Base-by-base conservation (phyloP, 2,329 filamentous ascomycete species). In the Lecanicillium sp. region DNA sequence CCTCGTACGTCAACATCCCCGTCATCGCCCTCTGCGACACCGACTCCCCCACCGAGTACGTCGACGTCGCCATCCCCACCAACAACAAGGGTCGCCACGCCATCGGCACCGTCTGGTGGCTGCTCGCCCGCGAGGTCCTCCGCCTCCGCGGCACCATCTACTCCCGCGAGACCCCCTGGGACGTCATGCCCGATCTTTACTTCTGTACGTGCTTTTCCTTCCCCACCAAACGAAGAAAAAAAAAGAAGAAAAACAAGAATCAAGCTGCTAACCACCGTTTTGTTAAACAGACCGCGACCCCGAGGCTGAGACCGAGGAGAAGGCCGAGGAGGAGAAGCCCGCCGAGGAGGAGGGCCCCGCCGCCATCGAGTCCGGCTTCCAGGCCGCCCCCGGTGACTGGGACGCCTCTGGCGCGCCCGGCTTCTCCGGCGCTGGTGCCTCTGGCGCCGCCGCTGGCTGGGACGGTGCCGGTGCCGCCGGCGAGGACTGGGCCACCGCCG, bases 31-130 rank as follows among this genome's bases (percentile, higher is more conserved):
- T 98, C 63, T 93, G 87, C 80, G 93, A 98, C 77, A 96, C 91
- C 69, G 93, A 98, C 81, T 97, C 93, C 54, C 93, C 93, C 67
- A 97, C 93, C 74, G 91, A 98, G 78, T 98, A 91, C 79, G 93
- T 98, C 71, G 93, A 98, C 70, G 89, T 97, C 74, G 93, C 93
- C 74, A 98, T 98, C 77, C 93, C 93, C 67, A 96, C 93, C 79
- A 98, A 98, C 89, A 98, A 98, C 89, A 98, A 98, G 87, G 91
- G 90, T 81, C 91, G 93, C 71, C 90, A 97, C 79, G 85, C 94
- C 71, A 98, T 98, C 66, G 93, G 93, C 80, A 82, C 93, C 65
- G 73, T 98, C 78, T 98, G 93, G 93, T 98, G 93, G 93, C 86
- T 98, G 85, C 83, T 98, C 63, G 91, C 93, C 72, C 93, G 93